Conservation (phyloP, 2,329 filamentous ascomycete species). For the Stromatinia cepivora region DNA sequence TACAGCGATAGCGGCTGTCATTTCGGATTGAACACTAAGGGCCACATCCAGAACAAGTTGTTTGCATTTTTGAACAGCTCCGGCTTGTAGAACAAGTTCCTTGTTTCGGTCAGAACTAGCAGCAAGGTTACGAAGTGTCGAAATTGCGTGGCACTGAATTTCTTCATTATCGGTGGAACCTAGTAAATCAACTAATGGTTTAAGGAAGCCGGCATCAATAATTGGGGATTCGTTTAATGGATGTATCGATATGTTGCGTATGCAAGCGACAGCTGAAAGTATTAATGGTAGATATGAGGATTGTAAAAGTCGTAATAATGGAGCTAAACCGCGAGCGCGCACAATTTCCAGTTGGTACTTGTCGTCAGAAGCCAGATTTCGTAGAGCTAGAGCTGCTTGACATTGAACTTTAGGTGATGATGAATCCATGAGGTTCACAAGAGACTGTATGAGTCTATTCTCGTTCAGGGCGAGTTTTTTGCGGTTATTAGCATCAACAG, state of each 20-base stretch:
- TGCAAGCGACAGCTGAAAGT: constrained; percentile 94
- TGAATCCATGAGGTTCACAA: constrained; percentile 96
- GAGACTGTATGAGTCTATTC: constrained; percentile 84
- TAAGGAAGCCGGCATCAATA: constrained; percentile 94
- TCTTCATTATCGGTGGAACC: constrained; percentile 97
- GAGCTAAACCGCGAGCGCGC: constrained; percentile 78
- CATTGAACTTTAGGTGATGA: constrained; percentile 97
- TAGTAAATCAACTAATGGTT: constrained; percentile 87
- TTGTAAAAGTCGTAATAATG: constrained; percentile 85
- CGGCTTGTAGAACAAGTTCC: constrained; percentile 92
- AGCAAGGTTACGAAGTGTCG: constrained; percentile 89
- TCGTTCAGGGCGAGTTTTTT: constrained; percentile 90
- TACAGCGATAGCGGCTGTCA: constrained; percentile 99
- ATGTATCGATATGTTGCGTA: constrained; percentile 98
- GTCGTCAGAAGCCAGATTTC: constrained; percentile 95
- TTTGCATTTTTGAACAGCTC: constrained; percentile 98
- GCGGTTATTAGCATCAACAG: constrained; percentile 87
- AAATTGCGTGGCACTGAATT: constrained; percentile 98
- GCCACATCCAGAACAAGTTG: constrained; percentile 92
- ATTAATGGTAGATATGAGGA: constrained; percentile 95
- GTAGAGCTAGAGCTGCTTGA: constrained; percentile 88
- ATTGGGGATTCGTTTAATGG: constrained; percentile 97
- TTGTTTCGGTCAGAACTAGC: constrained; percentile 98
- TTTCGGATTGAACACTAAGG: constrained; percentile 93
- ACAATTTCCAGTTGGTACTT: constrained; percentile 99